A percentile compares a stretch with the other conserved stretches of the same genome.
phyloP scores from a whole-genome alignment of 805 yeast genomes.

The Saccharomyces kudriavzevii region DNA sequence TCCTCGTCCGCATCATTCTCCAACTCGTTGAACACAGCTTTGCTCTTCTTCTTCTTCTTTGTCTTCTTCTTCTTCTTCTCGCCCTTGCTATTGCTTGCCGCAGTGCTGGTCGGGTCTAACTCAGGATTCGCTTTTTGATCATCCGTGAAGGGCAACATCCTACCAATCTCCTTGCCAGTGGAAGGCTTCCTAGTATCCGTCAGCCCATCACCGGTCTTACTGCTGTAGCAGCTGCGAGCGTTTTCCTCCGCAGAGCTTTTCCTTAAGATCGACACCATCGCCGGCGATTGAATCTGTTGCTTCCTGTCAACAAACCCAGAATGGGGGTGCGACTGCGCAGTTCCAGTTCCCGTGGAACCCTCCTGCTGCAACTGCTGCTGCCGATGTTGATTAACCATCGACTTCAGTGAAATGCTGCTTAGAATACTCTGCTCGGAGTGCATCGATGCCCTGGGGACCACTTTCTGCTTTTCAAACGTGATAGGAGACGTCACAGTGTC shows the following conservation, averaged over 20 bases:
- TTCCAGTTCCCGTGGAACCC: constrained; percentile 3
- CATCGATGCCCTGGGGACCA: constrained; percentile 42
- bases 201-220: constrained; percentile 2
- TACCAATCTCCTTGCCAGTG: constrained; percentile 15
- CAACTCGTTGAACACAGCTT: background rate
- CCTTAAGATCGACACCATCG: constrained; percentile 32
- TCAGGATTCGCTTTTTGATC: constrained; percentile 18
- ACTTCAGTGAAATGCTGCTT: constrained; percentile 55
- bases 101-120: background rate
- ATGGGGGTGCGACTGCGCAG: constrained; percentile 1
- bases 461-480: constrained; percentile 48
- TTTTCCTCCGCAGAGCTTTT: constrained; percentile 16
- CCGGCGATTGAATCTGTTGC: constrained; percentile 37
- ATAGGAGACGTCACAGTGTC: constrained; percentile 9
- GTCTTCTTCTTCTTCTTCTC: background rate
- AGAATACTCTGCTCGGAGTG: constrained; percentile 36
- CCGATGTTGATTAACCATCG: constrained; percentile 54
- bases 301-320: constrained; percentile 24
- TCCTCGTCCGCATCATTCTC: constrained; percentile 22
- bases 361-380: constrained; percentile 20
- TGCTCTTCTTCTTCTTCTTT: background rate
- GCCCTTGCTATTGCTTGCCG: background rate
- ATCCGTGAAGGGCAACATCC: constrained; percentile 31
- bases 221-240: constrained; percentile 5
- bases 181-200: constrained; percentile 17